A percentile compares a stretch with the other conserved stretches of the same genome.
These are phyloP conservation scores for Anthoceros angustus DNA, from an alignment of 225 moss, liverwort and hornwort species.

Conservation along the genomic window DNA sequence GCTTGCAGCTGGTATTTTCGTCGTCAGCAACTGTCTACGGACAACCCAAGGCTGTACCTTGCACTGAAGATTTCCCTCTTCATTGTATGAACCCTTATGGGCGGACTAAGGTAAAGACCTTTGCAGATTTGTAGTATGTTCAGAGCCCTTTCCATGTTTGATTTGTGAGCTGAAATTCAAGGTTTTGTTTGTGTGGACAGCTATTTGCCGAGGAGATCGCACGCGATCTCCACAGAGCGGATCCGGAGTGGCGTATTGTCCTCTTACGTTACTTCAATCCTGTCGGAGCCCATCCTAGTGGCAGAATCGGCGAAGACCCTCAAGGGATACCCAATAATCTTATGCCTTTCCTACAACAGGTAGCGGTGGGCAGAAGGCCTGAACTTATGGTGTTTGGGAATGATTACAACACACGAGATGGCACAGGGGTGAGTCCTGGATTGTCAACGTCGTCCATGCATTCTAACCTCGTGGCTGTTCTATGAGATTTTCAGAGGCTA, in stretches of 20 bases:
- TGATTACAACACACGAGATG: constrained; percentile 20
- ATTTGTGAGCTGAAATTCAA: background rate
- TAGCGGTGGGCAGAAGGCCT: background rate
- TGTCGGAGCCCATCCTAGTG: constrained; percentile 25
- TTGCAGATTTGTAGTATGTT: background rate
- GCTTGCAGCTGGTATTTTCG: constrained; percentile 1
- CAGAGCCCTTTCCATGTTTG: background rate
- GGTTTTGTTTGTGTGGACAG: background rate
- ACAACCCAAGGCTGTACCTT: constrained; percentile 21
- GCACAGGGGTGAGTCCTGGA: constrained; percentile 16
- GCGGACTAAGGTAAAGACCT: constrained; percentile 17
- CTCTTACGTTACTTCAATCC: constrained; percentile 22
- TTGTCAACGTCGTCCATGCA: background rate
- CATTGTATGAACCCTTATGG: constrained; percentile 19
- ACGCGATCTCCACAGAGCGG: constrained; percentile 14
- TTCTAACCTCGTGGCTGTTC: background rate
- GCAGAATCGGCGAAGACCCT: constrained; percentile 21
- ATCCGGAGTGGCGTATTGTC: constrained; percentile 3
- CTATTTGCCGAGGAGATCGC: constrained; percentile 14
- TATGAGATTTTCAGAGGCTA: background rate
- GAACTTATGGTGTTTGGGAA: constrained; percentile 20
- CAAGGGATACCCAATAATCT: constrained; percentile 19
- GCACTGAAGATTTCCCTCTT: constrained; percentile 22
- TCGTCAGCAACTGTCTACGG: constrained; percentile 6
- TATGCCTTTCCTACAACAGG: constrained; percentile 3